A percentile compares a stretch with the other conserved stretches of the same genome.
Evolutionary conservation across 441 rosid species (phyloP).

Genomic region (Corymbia calophylla): DNA sequence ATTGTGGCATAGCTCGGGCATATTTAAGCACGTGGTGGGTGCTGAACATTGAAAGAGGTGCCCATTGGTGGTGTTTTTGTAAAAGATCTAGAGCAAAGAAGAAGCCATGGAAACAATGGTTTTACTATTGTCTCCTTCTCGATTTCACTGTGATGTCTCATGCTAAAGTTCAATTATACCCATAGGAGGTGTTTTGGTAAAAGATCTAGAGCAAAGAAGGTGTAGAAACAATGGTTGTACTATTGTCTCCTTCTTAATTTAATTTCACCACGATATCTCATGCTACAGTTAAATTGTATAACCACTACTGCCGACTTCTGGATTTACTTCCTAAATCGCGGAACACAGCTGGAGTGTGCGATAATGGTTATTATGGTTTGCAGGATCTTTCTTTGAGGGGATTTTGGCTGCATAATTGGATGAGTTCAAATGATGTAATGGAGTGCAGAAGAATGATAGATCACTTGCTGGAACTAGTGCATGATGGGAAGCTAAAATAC

Average conservation of each 20-base stretch:
- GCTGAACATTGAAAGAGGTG: not conserved
- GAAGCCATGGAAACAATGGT: not conserved
- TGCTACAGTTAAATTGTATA: not conserved
- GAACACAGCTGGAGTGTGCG: not conserved
- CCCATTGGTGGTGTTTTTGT: not conserved
- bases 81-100: not conserved
- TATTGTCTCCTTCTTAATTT: not conserved
- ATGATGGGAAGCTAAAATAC: constrained; percentile 65
- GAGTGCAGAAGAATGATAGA: constrained; percentile 74
- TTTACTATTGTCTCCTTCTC: not conserved
- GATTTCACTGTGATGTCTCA: not conserved
- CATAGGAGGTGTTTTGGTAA: not conserved
- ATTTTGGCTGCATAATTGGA: constrained; percentile 87
- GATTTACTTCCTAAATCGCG: not conserved
- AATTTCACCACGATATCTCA: not conserved
- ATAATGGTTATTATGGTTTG: not conserved
- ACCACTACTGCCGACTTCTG: not conserved
- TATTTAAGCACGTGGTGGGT: not conserved
- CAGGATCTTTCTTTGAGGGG: constrained; percentile 86
- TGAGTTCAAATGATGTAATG: constrained; percentile 46
- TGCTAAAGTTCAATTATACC: not conserved
- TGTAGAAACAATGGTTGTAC: not conserved
- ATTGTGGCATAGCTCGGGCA: not conserved
- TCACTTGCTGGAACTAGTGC: constrained; percentile 54
- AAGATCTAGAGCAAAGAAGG: not conserved